These are phyloP conservation scores for Fusarium heterosporum DNA, from an alignment of 2,329 filamentous ascomycete genomes.

Conservation along the genomic window DNA sequence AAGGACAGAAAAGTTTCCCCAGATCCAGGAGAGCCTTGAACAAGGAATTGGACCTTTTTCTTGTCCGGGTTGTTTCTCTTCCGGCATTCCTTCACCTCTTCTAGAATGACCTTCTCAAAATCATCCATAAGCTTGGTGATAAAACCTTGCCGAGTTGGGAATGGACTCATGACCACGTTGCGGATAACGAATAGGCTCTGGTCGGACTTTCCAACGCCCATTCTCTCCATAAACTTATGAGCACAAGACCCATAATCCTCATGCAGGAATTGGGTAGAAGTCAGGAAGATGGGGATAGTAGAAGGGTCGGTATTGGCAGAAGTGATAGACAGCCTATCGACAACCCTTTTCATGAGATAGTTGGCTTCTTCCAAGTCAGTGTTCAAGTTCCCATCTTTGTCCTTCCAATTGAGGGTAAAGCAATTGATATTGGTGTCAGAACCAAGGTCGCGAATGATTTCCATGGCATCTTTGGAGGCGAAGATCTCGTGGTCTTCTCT, in stretches of 20 bases:
- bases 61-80: conserved; percentile 52
- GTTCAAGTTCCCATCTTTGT: conserved; percentile 55
- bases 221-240: conserved; percentile 55
- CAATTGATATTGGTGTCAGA: conserved; percentile 62
- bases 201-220: conserved; percentile 50
- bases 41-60: conserved; percentile 53
- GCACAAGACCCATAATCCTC: conserved; percentile 57
- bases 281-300: conserved; percentile 58
- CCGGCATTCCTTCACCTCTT: conserved; percentile 49
- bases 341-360: conserved; percentile 59
- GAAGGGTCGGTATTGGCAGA: conserved; percentile 54
- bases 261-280: conserved; percentile 57
- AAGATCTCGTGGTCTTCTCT: conserved; percentile 54
- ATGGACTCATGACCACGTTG: conserved; percentile 63
- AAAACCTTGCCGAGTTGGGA: conserved; percentile 55
- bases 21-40: conserved; percentile 51
- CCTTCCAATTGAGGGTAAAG: conserved; percentile 58
- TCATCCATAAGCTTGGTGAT: conserved; percentile 52
- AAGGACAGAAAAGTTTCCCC: conserved; percentile 56
- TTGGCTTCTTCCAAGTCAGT: conserved; percentile 56
- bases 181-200: conserved; percentile 58
- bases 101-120: conserved; percentile 48
- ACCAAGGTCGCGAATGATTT: conserved; percentile 55
- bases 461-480: conserved; percentile 51
- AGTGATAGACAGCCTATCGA: conserved; percentile 57